A percentile compares a stretch with the other conserved stretches of the same genome.
Evolutionary conservation across 768 basidiomycete species (phyloP).

Genomic region (Crucibulum laeve): DNA sequence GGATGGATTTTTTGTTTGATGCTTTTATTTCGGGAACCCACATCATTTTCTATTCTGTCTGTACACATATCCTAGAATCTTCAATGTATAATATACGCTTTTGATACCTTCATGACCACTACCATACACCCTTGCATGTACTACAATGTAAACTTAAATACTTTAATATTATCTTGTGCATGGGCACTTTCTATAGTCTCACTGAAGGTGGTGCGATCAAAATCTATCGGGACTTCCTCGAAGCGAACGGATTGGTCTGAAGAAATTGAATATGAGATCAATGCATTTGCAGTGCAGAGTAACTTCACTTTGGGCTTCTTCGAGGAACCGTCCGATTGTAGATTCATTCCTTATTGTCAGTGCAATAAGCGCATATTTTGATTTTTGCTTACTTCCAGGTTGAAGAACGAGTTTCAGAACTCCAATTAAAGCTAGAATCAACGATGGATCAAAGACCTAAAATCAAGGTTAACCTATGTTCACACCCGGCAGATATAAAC

Average conservation of each 20-base stretch:
- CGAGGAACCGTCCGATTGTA: constrained; percentile 45
- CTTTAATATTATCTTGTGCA: constrained; percentile 32
- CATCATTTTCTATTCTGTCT: too few relatives aligned
- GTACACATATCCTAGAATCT: too few relatives aligned
- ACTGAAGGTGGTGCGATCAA: constrained; percentile 9
- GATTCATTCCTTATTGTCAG: constrained; percentile 52
- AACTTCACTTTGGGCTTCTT: constrained; percentile 25
- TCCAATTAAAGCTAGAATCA: constrained; percentile 54
- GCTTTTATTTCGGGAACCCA: too few relatives aligned
- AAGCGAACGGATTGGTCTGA: constrained; percentile 10
- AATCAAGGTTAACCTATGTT: neutral
- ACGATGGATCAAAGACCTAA: constrained; percentile 64
- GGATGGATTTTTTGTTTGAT: neutral
- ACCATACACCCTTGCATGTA: too few relatives aligned
- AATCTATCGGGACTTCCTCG: constrained; percentile 9
- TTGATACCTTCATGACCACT: too few relatives aligned
- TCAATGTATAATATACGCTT: too few relatives aligned
- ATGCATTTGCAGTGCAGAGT: neutral
- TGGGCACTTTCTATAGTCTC: constrained; percentile 27
- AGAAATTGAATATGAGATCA: neutral
- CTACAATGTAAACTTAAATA: constrained; percentile 34
- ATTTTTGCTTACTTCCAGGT: neutral
- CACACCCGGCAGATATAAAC: constrained; percentile 6
- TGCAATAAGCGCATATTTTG: constrained; percentile 40
- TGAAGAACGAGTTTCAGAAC: constrained; percentile 43